These are phyloP conservation scores for Naumovozyma dairenensis DNA, from an alignment of 805 yeast genomes.

Conservation along the genomic window DNA sequence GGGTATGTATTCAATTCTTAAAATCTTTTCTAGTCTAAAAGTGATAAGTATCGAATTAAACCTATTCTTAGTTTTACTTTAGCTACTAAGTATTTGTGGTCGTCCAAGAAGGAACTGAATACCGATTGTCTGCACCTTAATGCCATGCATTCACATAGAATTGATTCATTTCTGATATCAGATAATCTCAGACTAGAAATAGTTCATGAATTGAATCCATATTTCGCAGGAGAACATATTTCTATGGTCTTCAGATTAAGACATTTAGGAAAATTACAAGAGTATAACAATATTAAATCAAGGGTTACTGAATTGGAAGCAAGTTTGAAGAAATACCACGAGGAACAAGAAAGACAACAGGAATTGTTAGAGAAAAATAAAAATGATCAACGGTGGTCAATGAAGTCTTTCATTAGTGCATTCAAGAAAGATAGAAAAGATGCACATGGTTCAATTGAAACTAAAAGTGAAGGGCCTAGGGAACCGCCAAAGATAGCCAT, in stretches of 20 bases:
- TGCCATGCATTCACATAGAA: slow-evolving; percentile 25
- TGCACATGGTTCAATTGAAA: too few species aligned
- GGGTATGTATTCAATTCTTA: too few species aligned
- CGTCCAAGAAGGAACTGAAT: too few species aligned
- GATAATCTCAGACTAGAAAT: slow-evolving; percentile 33
- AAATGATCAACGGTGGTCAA: slow-evolving; percentile 9
- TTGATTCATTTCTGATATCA: slow-evolving; percentile 22
- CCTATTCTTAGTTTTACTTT: too few species aligned
- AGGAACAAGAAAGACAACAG: slow-evolving; percentile 2
- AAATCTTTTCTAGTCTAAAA: too few species aligned
- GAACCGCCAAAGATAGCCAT: too few species aligned
- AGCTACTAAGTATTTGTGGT: too few species aligned
- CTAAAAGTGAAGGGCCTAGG: too few species aligned
- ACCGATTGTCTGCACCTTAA: background rate
- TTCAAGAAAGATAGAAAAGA: slow-evolving; percentile 6
- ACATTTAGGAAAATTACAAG: slow-evolving; percentile 30
- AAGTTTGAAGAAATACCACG: slow-evolving; percentile 4
- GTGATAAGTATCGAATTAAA: too few species aligned
- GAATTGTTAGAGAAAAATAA: too few species aligned
- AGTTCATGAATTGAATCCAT: slow-evolving; percentile 33
- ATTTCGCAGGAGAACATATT: slow-evolving; percentile 34
- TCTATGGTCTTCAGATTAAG: slow-evolving; percentile 32
- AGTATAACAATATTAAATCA: slow-evolving; percentile 3
- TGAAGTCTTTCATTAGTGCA: slow-evolving; percentile 13
- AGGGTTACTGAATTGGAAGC: slow-evolving; percentile 5